These are phyloP conservation scores for Neonectria neomacrospora DNA, from an alignment of 2,329 filamentous ascomycete species.

Conservation along the genomic window DNA sequence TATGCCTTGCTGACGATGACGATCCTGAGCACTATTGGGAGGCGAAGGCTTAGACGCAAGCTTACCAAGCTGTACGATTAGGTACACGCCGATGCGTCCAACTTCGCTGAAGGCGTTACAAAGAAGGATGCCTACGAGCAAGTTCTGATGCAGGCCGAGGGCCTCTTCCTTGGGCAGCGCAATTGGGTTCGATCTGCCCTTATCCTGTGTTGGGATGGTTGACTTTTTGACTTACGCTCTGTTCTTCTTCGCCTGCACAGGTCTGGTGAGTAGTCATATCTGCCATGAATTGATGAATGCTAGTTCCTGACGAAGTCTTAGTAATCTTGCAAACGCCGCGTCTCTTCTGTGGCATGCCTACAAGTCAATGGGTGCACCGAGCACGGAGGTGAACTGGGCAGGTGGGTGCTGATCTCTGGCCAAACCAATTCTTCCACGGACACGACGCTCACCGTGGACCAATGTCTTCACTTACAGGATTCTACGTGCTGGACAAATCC, in stretches of 20 bases:
- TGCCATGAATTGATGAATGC: not conserved
- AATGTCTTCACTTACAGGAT: conserved; percentile 60
- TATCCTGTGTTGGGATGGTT: conserved; percentile 3
- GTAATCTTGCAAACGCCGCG: conserved; percentile 81
- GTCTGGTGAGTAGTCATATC: conserved; percentile 40
- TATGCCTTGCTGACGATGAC: conserved; percentile 1
- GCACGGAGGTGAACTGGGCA: conserved; percentile 79
- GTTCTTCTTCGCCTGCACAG: conserved; percentile 28
- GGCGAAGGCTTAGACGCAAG: not conserved
- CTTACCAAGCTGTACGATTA: conserved; percentile 42
- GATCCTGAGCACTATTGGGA: not conserved
- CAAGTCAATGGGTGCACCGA: conserved; percentile 75
- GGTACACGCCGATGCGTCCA: conserved; percentile 85
- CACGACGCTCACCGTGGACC: conserved; percentile 18
- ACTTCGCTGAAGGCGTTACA: conserved; percentile 72
- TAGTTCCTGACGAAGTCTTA: conserved; percentile 47
- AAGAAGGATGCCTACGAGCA: conserved; percentile 81
- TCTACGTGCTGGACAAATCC: conserved; percentile 74
- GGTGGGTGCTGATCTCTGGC: conserved; percentile 53
- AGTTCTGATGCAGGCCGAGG: conserved; percentile 75
- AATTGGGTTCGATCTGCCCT: conserved; percentile 74
- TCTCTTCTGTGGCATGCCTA: conserved; percentile 84
- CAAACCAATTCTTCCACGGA: not conserved
- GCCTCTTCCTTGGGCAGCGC: conserved; percentile 76
- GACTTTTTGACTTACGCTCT: conserved; percentile 30